Evolutionary conservation across 2,329 filamentous ascomycete species (phyloP), one percentile per base, ranked within the genome.

Genomic region (Gyromitra esculenta): DNA sequence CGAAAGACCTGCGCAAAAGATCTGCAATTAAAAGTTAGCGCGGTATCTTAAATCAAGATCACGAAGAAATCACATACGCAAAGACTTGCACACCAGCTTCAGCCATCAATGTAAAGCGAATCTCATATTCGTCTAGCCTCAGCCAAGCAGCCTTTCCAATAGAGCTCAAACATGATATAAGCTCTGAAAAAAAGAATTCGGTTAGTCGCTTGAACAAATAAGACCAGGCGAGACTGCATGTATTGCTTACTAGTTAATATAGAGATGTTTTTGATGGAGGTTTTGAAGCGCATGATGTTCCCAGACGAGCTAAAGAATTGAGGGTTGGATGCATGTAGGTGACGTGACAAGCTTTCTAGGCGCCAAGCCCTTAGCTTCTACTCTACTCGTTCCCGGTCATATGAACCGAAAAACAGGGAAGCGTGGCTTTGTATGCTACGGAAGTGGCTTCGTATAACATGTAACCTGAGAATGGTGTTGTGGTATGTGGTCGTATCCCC

Each of bases 21-120:
- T 50, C 85, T 86, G 69, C 8, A 31, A 60, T 41, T 43, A 11
- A 63, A 5, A 72, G 81, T 80, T 81, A 82, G 82, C 74, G 31
- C n/a, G 37, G 18, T 21, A 54, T 68, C 25, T 41, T 5, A 31
- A 39, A 25, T 39, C 5, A 35, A 37, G 25, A 41, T 5, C 15
- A 31, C 8, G 56, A 50, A 18, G 43, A 82, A 80, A 54, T 80
- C 78, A 89, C 90, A 82, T 87, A 94, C 87, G 94, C 93, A 96
- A 96, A 99, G 70, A 98, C 95, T 86, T 98, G 95, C 7, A 93
- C 96, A 76, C 96, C 95, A 81, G 92, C 91, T 82, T 97, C 94
- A 0, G 96, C 94, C 78, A 98, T 95, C n/a, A 98, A 92, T 76
- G 96, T 98, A 85, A 99, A 97, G 80, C 94, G 94, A 73, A 95